Percentiles rank a stretch among this genome's conserved stretches.
These are phyloP conservation scores for Nakazawaea ernobii DNA, from an alignment of 805 yeast species.

Conservation along the genomic window DNA sequence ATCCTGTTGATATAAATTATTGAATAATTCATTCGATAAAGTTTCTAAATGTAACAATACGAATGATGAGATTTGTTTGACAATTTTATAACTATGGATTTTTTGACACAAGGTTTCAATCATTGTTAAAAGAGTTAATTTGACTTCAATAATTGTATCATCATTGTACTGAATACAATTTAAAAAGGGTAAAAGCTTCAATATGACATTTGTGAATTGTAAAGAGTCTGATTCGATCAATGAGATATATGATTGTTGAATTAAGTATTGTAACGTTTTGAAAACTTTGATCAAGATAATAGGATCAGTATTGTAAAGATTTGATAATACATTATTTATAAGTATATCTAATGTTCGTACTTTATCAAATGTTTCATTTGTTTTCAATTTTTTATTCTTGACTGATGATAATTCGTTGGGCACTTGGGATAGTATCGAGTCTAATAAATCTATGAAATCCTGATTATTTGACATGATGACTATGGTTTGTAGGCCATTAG, in stretches of 20 bases:
- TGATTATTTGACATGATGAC: slow-evolving; percentile 2
- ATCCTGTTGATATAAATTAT: slow-evolving; percentile 8
- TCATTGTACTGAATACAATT: not conserved
- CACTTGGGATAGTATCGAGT: slow-evolving; percentile 9
- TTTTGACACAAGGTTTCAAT: slow-evolving; percentile 3
- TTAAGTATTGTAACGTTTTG: slow-evolving; percentile 19
- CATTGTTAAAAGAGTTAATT: slow-evolving; percentile 1
- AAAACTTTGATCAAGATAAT: slow-evolving; percentile 22
- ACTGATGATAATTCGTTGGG: not conserved
- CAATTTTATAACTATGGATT: not conserved
- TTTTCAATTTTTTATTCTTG: not conserved
- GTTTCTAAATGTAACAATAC: not conserved
- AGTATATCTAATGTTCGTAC: slow-evolving; percentile 24
- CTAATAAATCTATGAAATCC: slow-evolving; percentile 10
- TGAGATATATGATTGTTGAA: slow-evolving; percentile 19
- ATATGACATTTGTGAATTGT: slow-evolving; percentile 5
- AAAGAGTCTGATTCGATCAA: slow-evolving; percentile 19
- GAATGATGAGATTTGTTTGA: not conserved
- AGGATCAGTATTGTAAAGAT: slow-evolving; percentile 16
- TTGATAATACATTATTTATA: slow-evolving; percentile 22
- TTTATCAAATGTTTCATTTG: slow-evolving; percentile 15
- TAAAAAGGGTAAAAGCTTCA: slow-evolving; percentile 2
- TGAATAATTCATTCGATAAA: not conserved
- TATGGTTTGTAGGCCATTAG: not conserved
- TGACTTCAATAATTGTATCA: slow-evolving; percentile 2